Evolutionary conservation across 202 grass and related monocot species (phyloP).

Genomic region (Setaria italica): DNA sequence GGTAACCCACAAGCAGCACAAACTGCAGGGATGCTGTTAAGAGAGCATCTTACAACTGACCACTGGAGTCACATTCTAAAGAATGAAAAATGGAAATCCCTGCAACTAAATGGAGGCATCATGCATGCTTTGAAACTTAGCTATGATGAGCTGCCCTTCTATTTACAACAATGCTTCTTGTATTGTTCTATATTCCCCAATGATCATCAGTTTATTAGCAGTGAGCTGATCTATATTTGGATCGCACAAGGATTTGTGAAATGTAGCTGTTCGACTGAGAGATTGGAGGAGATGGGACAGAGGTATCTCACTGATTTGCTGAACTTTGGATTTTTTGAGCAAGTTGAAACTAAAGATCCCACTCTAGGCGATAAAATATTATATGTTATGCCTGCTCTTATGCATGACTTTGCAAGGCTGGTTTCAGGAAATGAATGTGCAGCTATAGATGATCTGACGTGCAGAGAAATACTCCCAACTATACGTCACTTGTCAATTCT

Average conservation of each 20-base stretch:
- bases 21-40: conserved; percentile 46
- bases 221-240: conserved; percentile 47
- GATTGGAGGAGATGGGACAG: conserved; percentile 34
- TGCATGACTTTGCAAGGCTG: conserved; percentile 48
- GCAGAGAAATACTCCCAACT: conserved; percentile 4
- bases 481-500: conserved; percentile 54
- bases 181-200: conserved; percentile 56
- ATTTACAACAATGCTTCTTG: conserved; percentile 50
- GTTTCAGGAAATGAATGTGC: conserved; percentile 42
- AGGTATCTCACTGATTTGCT: conserved; percentile 31
- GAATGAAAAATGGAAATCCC: conserved; percentile 48
- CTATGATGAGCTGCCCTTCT: conserved; percentile 52
- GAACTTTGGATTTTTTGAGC: conserved; percentile 38
- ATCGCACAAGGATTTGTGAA: conserved; percentile 53
- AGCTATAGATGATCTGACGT: conserved; percentile 31
- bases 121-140: conserved; percentile 54
- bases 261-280: neutral
- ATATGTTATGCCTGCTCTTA: conserved; percentile 38
- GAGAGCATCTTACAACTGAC: neutral
- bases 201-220: neutral
- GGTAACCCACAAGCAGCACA: conserved; percentile 47
- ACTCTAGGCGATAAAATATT: neutral
- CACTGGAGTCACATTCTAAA: conserved; percentile 48
- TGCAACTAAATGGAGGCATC: conserved; percentile 34
- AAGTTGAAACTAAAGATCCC: neutral